phyloP scores from a whole-genome alignment of 2,329 filamentous ascomycete species.

The Neonectria magnoliae region DNA sequence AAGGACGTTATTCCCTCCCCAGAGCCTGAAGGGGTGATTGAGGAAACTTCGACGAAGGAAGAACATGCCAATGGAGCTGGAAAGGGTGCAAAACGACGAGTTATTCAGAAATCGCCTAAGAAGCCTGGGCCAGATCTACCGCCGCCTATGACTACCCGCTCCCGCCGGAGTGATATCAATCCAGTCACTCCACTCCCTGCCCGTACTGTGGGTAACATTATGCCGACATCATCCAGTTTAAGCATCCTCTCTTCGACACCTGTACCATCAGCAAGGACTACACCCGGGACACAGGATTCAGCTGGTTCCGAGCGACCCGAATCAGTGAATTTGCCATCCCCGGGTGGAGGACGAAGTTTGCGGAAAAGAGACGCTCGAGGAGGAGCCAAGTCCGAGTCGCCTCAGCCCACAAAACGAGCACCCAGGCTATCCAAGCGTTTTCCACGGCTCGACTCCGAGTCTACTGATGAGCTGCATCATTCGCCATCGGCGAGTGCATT shows the following conservation, averaged over 20 bases:
- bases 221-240: slow-evolving; percentile 50
- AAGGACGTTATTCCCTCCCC: slow-evolving; percentile 17
- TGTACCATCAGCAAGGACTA: slow-evolving; percentile 48
- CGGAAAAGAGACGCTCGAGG: slow-evolving; percentile 30
- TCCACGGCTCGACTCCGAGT: slow-evolving; percentile 51
- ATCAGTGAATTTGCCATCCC: slow-evolving; percentile 39
- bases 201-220: slow-evolving; percentile 19
- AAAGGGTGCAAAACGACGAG: slow-evolving; percentile 1
- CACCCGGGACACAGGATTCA: slow-evolving; percentile 50
- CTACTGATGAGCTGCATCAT: slow-evolving; percentile 59
- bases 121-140: slow-evolving; percentile 31
- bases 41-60: neutral
- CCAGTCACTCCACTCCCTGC: slow-evolving; percentile 38
- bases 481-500: slow-evolving; percentile 51
- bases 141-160: slow-evolving; percentile 40
- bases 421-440: slow-evolving; percentile 37
- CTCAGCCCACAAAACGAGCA: slow-evolving; percentile 37
- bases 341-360: slow-evolving; percentile 30
- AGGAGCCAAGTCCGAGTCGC: slow-evolving; percentile 41
- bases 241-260: slow-evolving; percentile 55
- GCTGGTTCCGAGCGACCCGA: slow-evolving; percentile 33
- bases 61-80: neutral
- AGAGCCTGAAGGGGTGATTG: slow-evolving; percentile 23
- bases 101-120: slow-evolving; percentile 25
- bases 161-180: slow-evolving; percentile 30